phyloP scores from a whole-genome alignment of 1,139 yeast genomes.

The Ogataea hybrid region DNA sequence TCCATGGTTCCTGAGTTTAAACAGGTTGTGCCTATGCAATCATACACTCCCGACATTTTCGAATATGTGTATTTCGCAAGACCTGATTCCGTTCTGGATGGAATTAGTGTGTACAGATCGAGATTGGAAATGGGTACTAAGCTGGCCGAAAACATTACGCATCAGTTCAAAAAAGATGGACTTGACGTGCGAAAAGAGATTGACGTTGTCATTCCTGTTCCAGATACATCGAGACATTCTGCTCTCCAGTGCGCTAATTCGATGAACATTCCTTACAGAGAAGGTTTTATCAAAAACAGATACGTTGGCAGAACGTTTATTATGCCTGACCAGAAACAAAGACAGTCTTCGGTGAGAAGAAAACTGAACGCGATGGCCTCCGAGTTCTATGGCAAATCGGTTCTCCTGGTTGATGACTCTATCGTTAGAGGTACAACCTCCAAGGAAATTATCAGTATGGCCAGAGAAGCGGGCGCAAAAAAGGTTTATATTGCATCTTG shows the following conservation, averaged over 20 bases:
- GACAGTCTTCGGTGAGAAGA: conserved; percentile 91
- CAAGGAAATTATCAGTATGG: conserved; percentile 95
- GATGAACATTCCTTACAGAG: conserved; percentile 82
- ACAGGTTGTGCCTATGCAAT: conserved; percentile 77
- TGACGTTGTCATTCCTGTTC: conserved; percentile 97
- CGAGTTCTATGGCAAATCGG: conserved; percentile 83
- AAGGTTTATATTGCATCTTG: conserved; percentile 94
- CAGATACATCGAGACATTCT: conserved; percentile 94
- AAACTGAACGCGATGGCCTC: conserved; percentile 95
- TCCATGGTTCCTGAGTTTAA: conserved; percentile 70
- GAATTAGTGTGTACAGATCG: conserved; percentile 89
- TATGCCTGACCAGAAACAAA: conserved; percentile 96
- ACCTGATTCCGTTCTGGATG: conserved; percentile 95
- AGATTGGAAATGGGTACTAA: conserved; percentile 94
- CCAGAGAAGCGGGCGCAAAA: conserved; percentile 95
- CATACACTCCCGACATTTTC: conserved; percentile 92
- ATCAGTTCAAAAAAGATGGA: conserved; percentile 47
- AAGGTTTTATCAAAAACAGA: conserved; percentile 95
- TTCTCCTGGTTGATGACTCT: conserved; percentile 93
- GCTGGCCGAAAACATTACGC: conserved; percentile 69
- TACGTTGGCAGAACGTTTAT: conserved; percentile 97
- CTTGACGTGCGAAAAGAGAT: conserved; percentile 49
- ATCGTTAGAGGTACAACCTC: conserved; percentile 98
- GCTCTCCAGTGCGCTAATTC: conserved; percentile 90
- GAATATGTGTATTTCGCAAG: conserved; percentile 98